Conservation (phyloP, 768 basidiomycete genomes). For the Serpula lacrymans region DNA sequence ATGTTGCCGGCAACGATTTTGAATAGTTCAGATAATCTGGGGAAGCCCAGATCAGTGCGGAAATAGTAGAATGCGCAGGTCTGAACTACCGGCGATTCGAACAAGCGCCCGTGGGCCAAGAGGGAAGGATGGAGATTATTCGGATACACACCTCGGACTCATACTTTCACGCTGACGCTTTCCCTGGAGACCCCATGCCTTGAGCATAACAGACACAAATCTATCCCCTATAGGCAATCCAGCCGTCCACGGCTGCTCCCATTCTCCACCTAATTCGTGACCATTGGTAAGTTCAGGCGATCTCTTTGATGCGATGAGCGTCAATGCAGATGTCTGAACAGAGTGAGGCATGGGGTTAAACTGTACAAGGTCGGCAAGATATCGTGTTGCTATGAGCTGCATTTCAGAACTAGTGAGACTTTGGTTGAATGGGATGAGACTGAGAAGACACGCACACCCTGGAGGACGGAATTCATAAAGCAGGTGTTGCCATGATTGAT, state of each 20-base stretch:
- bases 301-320: constrained; percentile 41
- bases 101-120: neutral
- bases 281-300: constrained; percentile 68
- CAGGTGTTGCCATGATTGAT: constrained; percentile 87
- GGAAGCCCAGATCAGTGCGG: too few species aligned
- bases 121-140: neutral
- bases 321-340: constrained; percentile 37
- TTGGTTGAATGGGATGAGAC: constrained; percentile 9
- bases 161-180: constrained; percentile 46
- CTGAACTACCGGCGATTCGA: too few species aligned
- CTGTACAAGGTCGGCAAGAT: constrained; percentile 54
- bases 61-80: too few species aligned
- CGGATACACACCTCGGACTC: constrained; percentile 72
- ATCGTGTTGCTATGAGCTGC: constrained; percentile 65
- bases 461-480: constrained; percentile 94
- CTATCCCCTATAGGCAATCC: constrained; percentile 70
- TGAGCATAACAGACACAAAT: constrained; percentile 56
- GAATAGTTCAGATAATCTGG: too few species aligned
- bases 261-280: constrained; percentile 46
- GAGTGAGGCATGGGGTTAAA: constrained; percentile 47
- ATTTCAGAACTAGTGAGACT: constrained; percentile 1
- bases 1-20: too few species aligned
- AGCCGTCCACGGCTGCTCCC: constrained; percentile 52
- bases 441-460: constrained; percentile 58
- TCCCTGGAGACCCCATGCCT: constrained; percentile 64